Conservation (phyloP, 371 early-diverging fungal genomes). For the Thermomucor indicae-seudaticae region DNA sequence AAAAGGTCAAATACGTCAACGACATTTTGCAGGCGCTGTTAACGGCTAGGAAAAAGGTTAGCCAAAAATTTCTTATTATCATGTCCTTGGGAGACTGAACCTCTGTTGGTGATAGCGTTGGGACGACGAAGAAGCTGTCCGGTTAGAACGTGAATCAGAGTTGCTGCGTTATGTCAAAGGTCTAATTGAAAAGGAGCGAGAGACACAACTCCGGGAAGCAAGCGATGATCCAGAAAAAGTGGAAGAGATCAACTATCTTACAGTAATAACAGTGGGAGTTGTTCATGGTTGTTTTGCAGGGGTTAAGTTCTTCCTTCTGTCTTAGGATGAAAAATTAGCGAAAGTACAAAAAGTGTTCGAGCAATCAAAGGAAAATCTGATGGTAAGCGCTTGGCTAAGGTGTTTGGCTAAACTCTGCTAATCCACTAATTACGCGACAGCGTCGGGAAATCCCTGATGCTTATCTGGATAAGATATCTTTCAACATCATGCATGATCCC, state of each 20-base stretch:
- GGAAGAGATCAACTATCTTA: conserved; percentile 35
- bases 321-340: conserved; percentile 35
- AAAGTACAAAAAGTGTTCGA: conserved; percentile 38
- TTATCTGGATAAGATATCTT: conserved; percentile 47
- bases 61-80: too few relatives aligned
- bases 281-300: too few relatives aligned
- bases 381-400: too few relatives aligned
- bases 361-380: conserved; percentile 45
- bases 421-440: conserved; percentile 10
- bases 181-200: conserved; percentile 55
- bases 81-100: too few relatives aligned
- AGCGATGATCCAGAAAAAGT: conserved; percentile 24
- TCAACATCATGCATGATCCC: conserved; percentile 50
- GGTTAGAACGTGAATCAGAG: conserved; percentile 58
- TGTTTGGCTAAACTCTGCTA: not conserved
- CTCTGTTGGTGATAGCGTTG: too few relatives aligned
- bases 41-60: conserved; percentile 50
- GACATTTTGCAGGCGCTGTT: conserved; percentile 57
- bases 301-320: too few relatives aligned
- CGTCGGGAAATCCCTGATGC: conserved; percentile 47
- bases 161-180: conserved; percentile 57
- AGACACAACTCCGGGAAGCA: conserved; percentile 17
- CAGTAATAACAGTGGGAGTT: conserved; percentile 13
- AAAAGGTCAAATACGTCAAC: conserved; percentile 51
- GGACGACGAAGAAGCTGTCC: conserved; percentile 58